Base-by-base conservation (phyloP, 2,329 filamentous ascomycete species). In the Coniochaeta ligniaria region DNA sequence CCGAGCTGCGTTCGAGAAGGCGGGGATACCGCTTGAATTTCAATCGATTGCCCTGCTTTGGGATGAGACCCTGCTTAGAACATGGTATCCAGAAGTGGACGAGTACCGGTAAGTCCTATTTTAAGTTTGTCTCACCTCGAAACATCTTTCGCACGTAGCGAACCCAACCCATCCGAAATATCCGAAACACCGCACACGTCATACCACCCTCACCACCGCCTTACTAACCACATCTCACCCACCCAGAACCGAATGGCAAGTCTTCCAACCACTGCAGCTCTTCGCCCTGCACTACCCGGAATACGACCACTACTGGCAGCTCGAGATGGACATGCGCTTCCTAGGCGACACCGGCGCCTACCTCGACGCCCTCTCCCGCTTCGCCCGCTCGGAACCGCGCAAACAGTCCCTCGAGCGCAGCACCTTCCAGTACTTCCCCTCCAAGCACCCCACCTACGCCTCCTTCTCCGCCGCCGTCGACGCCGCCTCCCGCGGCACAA, bases 11-110 rank as follows among this genome's bases (percentile, higher is more conserved):
- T 81, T 80, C 68, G 52, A 64, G 24, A 72, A 79, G 61, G 76
- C 79, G 54, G 80, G 79, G 63, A 76, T 85, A 17, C 82, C 88
- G 1, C 76, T 81, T 64, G 88, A 91, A 67, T 89, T 91, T 71
- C 83, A 78, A 69, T 85, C 85, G 60, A 86, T 91, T 75, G 82
- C 83, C n/a, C 83, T 84, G 0, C 76, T 91, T 14, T 91, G 88
- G 88, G 87, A 86, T 11, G 85, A 89, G 68, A 74, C 79, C 62
- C 83, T 89, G 70, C 88, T 91, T 80, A 74, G 78, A 61, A 79
- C 84, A 64, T 83, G 88, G 75, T 91, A 91, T 68, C 80, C 83
- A 1, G 80, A 79, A 20, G 78, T 89, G 2, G 82, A 85, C 67
- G 83, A 86, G 60, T 67, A 72, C 31, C 65, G 47, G 47, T 52